Percentiles rank a stretch among this genome's conserved stretches.
These are phyloP conservation scores for Pythium dissotocum DNA, from an alignment of 352 stramenopile genomes.

Conservation along the genomic window DNA sequence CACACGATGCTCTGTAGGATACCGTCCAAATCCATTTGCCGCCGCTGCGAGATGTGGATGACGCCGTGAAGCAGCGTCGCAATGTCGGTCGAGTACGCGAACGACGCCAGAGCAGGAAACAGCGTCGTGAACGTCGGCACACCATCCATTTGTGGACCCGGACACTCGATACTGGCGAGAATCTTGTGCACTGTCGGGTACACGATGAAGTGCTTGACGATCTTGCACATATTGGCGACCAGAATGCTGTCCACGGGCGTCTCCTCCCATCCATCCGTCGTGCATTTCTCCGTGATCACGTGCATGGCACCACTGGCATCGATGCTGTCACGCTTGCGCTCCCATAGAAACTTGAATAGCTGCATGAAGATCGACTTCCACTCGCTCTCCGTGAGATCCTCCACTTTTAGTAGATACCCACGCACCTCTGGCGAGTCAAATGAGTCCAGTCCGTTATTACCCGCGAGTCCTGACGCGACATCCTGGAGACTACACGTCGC, in stretches of 20 bases:
- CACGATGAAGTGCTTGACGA: constrained; percentile 69
- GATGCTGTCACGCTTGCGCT: constrained; percentile 1
- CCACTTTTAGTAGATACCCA: constrained; percentile 63
- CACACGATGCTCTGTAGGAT: constrained; percentile 58
- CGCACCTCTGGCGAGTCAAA: constrained; percentile 36
- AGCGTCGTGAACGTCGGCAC: constrained; percentile 32
- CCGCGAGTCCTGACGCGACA: constrained; percentile 10
- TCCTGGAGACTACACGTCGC: constrained; percentile 12
- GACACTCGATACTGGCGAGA: constrained; percentile 31
- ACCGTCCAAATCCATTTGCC: constrained; percentile 39
- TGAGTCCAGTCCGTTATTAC: constrained; percentile 4
- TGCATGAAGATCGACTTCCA: constrained; percentile 76
- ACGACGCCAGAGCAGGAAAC: constrained; percentile 42
- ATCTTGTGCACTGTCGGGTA: constrained; percentile 67
- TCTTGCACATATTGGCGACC: constrained; percentile 65
- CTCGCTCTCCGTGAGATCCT: constrained; percentile 62
- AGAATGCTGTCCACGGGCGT: constrained; percentile 50
- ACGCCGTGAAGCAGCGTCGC: constrained; percentile 61
- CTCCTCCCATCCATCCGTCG: constrained; percentile 29
- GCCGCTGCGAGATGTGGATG: constrained; percentile 59
- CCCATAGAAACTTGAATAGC: constrained; percentile 59
- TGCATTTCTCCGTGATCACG: constrained; percentile 8
- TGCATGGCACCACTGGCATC: constrained; percentile 1
- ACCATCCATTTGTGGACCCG: constrained; percentile 16
- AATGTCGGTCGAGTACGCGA: constrained; percentile 70